Conservation (phyloP, 805 yeast genomes). For the Kodamaea neixiangensis region DNA sequence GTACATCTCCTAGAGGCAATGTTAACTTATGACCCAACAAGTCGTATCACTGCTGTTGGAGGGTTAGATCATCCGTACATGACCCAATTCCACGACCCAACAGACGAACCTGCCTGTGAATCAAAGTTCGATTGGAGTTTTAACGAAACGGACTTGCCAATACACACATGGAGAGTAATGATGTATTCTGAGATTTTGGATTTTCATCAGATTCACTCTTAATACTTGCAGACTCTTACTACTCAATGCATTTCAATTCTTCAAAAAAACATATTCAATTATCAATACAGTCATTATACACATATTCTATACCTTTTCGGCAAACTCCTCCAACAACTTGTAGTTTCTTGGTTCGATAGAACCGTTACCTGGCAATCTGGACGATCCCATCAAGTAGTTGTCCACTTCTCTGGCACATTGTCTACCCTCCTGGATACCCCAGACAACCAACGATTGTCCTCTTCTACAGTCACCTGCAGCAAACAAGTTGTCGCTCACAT, state of each 20-base stretch:
- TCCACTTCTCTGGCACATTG: conserved; percentile 97
- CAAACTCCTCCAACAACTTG: conserved; percentile 73
- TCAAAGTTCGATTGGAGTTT: conserved; percentile 97
- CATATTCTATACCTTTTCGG: conserved; percentile 50
- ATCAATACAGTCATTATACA: conserved; percentile 3
- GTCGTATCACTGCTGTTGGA: conserved; percentile 89
- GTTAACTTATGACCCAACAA: conserved; percentile 94
- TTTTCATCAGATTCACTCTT: conserved; percentile 76
- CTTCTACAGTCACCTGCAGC: conserved; percentile 99
- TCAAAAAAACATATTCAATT: neutral
- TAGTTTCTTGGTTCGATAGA: conserved; percentile 85
- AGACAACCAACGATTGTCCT: conserved; percentile 96
- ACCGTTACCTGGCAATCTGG: conserved; percentile 92
- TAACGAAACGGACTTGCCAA: conserved; percentile 96
- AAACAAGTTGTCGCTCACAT: conserved; percentile 71
- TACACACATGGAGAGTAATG: conserved; percentile 99
- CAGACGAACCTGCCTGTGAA: conserved; percentile 94
- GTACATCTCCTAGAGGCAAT: conserved; percentile 83
- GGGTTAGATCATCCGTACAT: conserved; percentile 88
- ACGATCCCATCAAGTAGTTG: conserved; percentile 68
- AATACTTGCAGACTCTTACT: no score
- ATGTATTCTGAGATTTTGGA: conserved; percentile 97
- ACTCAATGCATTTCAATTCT: no score
- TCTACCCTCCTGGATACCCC: conserved; percentile 99
- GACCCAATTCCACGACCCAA: conserved; percentile 94